Evolutionary conservation across 2,329 filamentous ascomycete species (phyloP).

Genomic region (Polychaeton citri): DNA sequence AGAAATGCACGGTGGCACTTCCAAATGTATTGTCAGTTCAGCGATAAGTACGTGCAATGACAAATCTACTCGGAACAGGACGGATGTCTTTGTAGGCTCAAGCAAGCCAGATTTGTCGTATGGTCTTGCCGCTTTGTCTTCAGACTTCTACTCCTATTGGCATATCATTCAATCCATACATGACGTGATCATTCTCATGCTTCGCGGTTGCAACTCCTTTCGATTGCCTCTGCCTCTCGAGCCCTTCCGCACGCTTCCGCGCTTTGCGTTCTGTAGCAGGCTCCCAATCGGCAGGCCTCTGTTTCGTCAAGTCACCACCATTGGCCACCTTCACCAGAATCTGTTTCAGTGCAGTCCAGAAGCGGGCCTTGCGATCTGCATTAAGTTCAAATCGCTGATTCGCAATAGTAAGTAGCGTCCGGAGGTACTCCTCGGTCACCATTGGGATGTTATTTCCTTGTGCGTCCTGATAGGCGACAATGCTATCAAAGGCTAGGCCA

Average conservation of each 20-base stretch:
- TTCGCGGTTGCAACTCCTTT: too few relatives aligned
- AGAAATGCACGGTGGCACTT: too few relatives aligned
- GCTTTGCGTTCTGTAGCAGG: constrained; percentile 24
- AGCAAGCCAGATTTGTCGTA: too few relatives aligned
- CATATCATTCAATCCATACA: too few relatives aligned
- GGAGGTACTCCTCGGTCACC: constrained; percentile 56
- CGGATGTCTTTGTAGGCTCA: too few relatives aligned
- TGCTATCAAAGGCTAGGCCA: constrained; percentile 67
- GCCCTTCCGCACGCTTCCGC: constrained; percentile 29
- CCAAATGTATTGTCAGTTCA: too few relatives aligned
- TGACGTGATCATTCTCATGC: too few relatives aligned
- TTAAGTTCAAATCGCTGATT: constrained; percentile 67
- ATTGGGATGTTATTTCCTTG: constrained; percentile 35
- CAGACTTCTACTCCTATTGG: too few relatives aligned
- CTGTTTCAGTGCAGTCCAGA: constrained; percentile 39
- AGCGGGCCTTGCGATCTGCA: constrained; percentile 51
- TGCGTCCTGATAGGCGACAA: constrained; percentile 48
- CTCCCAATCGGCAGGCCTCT: constrained; percentile 20
- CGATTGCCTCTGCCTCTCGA: constrained; percentile 28
- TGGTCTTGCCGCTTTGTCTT: too few relatives aligned
- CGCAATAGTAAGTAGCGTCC: constrained; percentile 52
- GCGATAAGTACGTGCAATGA: too few relatives aligned
- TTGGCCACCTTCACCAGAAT: constrained; percentile 19
- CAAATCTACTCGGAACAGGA: too few relatives aligned
- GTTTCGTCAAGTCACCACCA: constrained; percentile 15